Base-by-base conservation (phyloP, 306 rosid genomes). In the Vicia villosa region DNA sequence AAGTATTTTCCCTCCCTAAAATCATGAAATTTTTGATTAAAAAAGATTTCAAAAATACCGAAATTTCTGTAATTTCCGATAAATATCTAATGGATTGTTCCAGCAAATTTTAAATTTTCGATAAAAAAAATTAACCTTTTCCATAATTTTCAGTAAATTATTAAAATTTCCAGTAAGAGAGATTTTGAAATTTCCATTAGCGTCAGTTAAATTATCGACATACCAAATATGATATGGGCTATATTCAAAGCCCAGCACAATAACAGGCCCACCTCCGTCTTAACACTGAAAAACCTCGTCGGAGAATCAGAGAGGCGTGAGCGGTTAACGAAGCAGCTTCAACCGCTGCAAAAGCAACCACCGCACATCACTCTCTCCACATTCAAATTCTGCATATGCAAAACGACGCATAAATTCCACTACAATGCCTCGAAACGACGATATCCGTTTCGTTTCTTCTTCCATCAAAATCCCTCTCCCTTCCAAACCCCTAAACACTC, bases 371-470 rank as follows among this genome's bases (percentile, higher is more conserved):
- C 74, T 59, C 74, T 20, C 47, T 56, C 10, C 30, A 1, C 13
- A 24, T 32, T 56, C 52, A 74, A 43, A 30, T 32, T 52, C 3
- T 43, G 28, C 4, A 37, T 17, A 66, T 4, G 3, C 26, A 21
- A 45, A 64, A 40, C 47, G 40, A 52, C 24, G 14, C 24, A 54
- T 38, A 5, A 37, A 17, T 3, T 17, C 62, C 21, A 36, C 46
- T 32, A 51, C 66, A 60, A 87, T 91, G 97, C 85, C 50, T 51
- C 70, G 17, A 60, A 87, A 91, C 81, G 96, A 86, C 63, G 92
- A 79, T 75, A 66, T 88, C 8, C 79, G 90, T 38, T 70, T 94
- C 82, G 72, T 84, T 26, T 80, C 98, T 10, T 80, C 83, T 24
- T 80, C 96, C 15, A 82, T 84, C 74, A 91, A 79, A 83, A 59